A percentile compares a stretch with the other conserved stretches of the same genome.
Conservation (phyloP, 2,329 filamentous ascomycete species). For the Bretziella fagacearum region DNA sequence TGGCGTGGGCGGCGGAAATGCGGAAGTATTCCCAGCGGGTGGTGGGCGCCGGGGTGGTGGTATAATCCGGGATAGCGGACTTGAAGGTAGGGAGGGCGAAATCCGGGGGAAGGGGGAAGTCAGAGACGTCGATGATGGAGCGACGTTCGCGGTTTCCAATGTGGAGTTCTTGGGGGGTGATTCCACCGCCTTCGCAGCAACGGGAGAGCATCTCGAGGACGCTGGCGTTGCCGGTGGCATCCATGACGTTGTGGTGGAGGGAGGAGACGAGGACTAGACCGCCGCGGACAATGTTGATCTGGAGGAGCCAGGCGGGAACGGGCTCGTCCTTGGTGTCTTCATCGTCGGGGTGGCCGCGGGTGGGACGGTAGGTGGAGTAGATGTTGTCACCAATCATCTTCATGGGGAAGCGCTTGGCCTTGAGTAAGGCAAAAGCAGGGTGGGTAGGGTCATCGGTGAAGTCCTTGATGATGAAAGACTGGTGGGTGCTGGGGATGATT, state of each 20-base stretch:
- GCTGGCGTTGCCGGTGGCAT: not conserved
- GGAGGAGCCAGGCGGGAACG: not conserved
- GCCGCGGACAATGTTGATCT: not conserved
- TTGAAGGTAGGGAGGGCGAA: not conserved
- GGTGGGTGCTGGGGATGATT: not conserved
- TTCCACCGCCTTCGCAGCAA: not conserved
- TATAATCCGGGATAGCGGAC: not conserved
- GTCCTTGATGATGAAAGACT: not conserved
- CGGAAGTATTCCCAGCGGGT: not conserved
- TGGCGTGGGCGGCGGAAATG: not conserved
- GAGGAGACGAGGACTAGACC: not conserved
- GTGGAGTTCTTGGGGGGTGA: not conserved
- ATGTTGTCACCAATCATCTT: not conserved
- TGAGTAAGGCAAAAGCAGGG: not conserved
- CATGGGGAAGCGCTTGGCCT: slow-evolving; percentile 1
- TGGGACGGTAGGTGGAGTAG: not conserved
- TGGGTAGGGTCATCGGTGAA: not conserved
- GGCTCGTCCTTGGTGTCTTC: not conserved
- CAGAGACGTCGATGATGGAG: not conserved
- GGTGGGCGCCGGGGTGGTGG: not conserved
- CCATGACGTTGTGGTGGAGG: not conserved
- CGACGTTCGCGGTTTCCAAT: not conserved
- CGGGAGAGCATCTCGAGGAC: not conserved
- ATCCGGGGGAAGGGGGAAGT: not conserved
- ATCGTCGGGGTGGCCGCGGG: not conserved